Percentiles rank a stretch among this genome's conserved stretches.
phyloP scores from a whole-genome alignment of 176 grass and related monocot species.

The Lolium rigidum region DNA sequence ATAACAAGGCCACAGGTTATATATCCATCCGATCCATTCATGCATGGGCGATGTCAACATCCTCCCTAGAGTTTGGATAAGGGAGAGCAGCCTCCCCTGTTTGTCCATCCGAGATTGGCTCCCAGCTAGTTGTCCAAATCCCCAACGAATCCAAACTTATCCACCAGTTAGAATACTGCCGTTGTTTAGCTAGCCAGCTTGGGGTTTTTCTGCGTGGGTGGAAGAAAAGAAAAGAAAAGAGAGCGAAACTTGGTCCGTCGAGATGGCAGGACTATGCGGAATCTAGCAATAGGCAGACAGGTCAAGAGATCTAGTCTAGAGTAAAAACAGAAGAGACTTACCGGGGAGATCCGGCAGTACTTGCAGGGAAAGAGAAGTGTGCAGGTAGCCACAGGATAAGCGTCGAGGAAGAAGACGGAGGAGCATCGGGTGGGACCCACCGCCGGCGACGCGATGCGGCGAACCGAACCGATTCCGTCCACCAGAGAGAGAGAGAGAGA shows the following conservation, averaged over 20 bases:
- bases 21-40: too few relatives aligned
- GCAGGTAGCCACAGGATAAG: background rate
- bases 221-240: too few relatives aligned
- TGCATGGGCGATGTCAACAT: constrained; percentile 21
- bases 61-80: constrained; percentile 37
- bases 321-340: background rate
- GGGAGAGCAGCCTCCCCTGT: constrained; percentile 11
- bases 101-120: constrained; percentile 7
- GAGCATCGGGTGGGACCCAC: background rate
- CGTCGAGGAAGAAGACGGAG: too few relatives aligned
- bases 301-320: background rate
- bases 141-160: constrained; percentile 27
- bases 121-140: constrained; percentile 28
- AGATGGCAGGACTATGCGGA: background rate
- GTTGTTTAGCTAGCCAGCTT: background rate
- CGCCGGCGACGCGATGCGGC: constrained; percentile 15
- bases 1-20: too few relatives aligned
- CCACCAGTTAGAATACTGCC: background rate
- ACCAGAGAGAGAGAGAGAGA: background rate
- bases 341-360: background rate
- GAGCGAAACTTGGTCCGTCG: background rate
- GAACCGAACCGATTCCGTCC: background rate
- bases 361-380: background rate
- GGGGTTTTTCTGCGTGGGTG: background rate
- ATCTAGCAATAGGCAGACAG: background rate